Percentiles rank a stretch among this genome's conserved stretches.
phyloP scores from a whole-genome alignment of 1,139 yeast genomes.

The Scheffersomyces insectosa region DNA sequence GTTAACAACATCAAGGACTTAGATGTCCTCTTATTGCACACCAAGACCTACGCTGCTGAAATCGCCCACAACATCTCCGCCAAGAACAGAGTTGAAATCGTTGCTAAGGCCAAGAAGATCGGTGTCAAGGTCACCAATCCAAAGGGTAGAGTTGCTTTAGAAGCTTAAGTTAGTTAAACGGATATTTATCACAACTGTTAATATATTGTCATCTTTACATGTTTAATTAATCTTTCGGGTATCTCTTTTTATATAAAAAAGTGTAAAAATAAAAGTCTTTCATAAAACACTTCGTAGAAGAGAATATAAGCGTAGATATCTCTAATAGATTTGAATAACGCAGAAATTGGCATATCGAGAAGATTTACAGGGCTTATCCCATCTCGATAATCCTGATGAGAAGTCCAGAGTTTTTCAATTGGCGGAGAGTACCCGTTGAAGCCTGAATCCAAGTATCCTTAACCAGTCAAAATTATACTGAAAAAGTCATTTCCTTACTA shows the following conservation, averaged over 20 bases:
- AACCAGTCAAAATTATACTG: no score
- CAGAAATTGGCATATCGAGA: no score
- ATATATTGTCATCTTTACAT: not conserved
- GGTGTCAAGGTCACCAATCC: conserved; percentile 99
- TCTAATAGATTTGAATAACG: no score
- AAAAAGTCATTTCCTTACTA: no score
- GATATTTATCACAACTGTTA: not conserved
- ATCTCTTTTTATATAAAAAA: conserved; percentile 1
- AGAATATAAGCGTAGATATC: no score
- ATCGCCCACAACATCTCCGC: conserved; percentile 98
- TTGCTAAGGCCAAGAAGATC: conserved; percentile 96
- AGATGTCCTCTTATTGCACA: conserved; percentile 94
- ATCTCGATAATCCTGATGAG: no score
- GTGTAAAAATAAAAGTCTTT: not conserved
- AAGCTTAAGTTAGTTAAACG: conserved; percentile 63
- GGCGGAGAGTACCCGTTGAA: no score
- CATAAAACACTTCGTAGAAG: not conserved
- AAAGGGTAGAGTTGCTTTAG: conserved; percentile 97
- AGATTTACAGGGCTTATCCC: no score
- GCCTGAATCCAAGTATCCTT: no score
- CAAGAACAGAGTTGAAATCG: conserved; percentile 95
- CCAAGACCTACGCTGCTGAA: conserved; percentile 99
- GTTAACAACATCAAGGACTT: conserved; percentile 92
- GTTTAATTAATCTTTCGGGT: conserved; percentile 1
- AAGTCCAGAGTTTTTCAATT: no score